phyloP scores from a whole-genome alignment of 257 asterid genomes.

The Oldenlandia corymbosa region DNA sequence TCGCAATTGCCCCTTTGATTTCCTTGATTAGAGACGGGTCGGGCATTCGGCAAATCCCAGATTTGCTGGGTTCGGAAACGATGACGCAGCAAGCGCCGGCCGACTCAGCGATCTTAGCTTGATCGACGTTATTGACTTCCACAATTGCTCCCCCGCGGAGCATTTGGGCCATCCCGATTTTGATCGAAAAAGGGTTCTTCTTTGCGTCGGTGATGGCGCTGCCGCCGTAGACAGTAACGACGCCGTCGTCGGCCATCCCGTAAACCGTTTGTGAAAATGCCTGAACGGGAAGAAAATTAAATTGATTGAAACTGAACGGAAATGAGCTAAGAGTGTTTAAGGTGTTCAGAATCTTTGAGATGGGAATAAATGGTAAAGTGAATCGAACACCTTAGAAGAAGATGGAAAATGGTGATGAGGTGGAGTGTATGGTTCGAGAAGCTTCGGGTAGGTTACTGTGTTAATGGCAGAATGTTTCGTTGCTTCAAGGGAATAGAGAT shows the following conservation, averaged over 20 bases:
- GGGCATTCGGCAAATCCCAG: conserved; percentile 74
- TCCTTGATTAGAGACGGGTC: conserved; percentile 69
- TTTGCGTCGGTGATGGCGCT: conserved; percentile 58
- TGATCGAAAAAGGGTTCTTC: conserved; percentile 61
- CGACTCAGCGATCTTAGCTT: conserved; percentile 77
- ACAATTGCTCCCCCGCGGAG: conserved; percentile 85
- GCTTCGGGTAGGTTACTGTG: conserved; percentile 24
- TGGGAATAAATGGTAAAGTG: conserved; percentile 1
- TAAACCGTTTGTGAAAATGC: conserved; percentile 23
- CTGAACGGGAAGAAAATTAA: conserved; percentile 12
- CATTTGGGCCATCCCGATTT: conserved; percentile 66
- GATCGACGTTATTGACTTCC: conserved; percentile 53
- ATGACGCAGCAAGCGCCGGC: conserved; percentile 76
- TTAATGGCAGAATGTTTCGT: conserved; percentile 34
- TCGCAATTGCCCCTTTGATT: conserved; percentile 55
- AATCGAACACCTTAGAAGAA: conserved; percentile 5
- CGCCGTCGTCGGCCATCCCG: conserved; percentile 66
- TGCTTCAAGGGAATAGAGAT: not conserved
- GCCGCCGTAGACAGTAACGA: conserved; percentile 69
- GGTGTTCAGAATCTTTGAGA: too few species aligned
- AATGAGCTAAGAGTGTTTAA: not conserved
- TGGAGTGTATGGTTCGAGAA: conserved; percentile 41
- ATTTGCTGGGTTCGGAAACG: conserved; percentile 43
- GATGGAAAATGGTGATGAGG: conserved; percentile 7
- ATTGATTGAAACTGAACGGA: not conserved